phyloP scores from a whole-genome alignment of 768 basidiomycete species.

The Mycena galopus region DNA sequence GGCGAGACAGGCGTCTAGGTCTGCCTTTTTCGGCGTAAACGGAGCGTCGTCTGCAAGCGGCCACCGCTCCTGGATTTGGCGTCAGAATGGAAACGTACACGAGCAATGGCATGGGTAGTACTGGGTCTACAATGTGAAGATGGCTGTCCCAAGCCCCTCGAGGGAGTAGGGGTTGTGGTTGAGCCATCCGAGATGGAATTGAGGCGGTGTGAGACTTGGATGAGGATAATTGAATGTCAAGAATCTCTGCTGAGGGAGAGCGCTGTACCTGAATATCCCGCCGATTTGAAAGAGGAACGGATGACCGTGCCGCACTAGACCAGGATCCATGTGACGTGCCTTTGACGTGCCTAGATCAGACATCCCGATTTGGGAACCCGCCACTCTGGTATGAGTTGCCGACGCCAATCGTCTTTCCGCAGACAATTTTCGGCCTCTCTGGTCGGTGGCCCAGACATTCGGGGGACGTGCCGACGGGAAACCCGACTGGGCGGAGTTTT shows the following conservation, averaged over 20 bases:
- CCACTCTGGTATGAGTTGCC: neutral
- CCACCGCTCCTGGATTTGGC: slow-evolving; percentile 3
- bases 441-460: neutral
- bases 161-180: slow-evolving; percentile 1
- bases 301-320: neutral
- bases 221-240: neutral
- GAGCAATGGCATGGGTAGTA: neutral
- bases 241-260: neutral
- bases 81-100: neutral
- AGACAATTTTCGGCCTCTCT: neutral
- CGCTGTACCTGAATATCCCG: slow-evolving; percentile 1
- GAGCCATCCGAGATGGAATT: slow-evolving; percentile 5
- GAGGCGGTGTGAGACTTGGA: slow-evolving; percentile 4
- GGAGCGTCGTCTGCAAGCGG: slow-evolving; percentile 6
- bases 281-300: neutral
- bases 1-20: slow-evolving; percentile 3
- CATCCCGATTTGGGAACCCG: neutral
- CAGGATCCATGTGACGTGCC: neutral
- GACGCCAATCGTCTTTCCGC: neutral
- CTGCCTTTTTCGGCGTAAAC: slow-evolving; percentile 2
- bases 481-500: neutral
- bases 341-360: too few species aligned
- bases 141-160: slow-evolving; percentile 7
- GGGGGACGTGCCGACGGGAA: neutral
- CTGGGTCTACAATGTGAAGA: slow-evolving; percentile 4